Evolutionary conservation across 2,329 filamentous ascomycete genomes (phyloP).

Genomic region (Coniochaeta ligniaria): DNA sequence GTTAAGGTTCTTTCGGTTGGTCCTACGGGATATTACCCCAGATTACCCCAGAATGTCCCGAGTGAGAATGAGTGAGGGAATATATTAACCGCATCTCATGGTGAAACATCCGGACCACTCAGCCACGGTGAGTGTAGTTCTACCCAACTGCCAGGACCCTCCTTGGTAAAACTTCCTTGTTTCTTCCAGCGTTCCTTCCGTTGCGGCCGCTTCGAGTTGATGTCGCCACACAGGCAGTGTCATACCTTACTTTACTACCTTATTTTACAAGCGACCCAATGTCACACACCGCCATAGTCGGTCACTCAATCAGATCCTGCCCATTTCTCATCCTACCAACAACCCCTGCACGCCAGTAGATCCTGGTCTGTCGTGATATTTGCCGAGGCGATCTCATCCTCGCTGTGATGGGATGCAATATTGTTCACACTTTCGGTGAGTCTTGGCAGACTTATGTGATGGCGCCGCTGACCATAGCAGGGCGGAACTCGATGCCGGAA

Average conservation of each 20-base stretch:
- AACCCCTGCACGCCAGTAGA: not conserved
- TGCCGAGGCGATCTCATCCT: not conserved
- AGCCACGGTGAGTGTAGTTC: not conserved
- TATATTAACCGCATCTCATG: not conserved
- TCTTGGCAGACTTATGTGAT: not conserved
- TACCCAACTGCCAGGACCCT: not conserved
- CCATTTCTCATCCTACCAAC: not conserved
- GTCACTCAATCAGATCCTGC: not conserved
- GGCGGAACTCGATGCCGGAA: not conserved
- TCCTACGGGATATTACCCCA: not conserved
- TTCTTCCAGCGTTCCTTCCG: not conserved
- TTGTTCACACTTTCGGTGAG: conserved; percentile 1
- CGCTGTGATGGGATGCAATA: not conserved
- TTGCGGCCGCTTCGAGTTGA: not conserved
- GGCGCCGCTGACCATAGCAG: not conserved
- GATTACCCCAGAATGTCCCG: not conserved
- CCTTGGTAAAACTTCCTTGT: not conserved
- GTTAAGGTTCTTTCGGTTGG: not conserved
- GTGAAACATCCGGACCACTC: not conserved
- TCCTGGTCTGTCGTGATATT: not conserved
- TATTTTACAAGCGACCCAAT: not conserved
- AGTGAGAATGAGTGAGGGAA: not conserved
- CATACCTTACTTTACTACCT: not conserved
- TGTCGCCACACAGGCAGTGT: not conserved
- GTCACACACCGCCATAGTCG: not conserved